These are phyloP conservation scores for Neospermospora avenae DNA, from an alignment of 2,329 filamentous ascomycete genomes.

Conservation along the genomic window DNA sequence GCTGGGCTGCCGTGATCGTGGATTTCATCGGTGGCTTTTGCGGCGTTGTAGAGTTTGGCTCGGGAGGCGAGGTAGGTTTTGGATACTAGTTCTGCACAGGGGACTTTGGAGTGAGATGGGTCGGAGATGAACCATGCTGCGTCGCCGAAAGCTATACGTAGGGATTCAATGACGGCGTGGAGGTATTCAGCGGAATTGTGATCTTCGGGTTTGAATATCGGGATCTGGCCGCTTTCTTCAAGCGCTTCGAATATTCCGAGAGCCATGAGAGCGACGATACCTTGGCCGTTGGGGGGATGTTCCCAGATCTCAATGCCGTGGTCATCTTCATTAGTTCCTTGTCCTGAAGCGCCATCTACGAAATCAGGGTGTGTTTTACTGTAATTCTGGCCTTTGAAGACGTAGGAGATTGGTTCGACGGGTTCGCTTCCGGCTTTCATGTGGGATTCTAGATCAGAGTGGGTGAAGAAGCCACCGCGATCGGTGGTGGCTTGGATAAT, in stretches of 20 bases:
- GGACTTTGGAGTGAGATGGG: conserved; percentile 68
- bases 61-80: conserved; percentile 72
- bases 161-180: conserved; percentile 81
- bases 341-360: conserved; percentile 40
- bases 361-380: conserved; percentile 43
- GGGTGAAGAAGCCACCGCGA: conserved; percentile 71
- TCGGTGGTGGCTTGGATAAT: conserved; percentile 74
- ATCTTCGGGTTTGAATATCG: conserved; percentile 63
- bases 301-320: conserved; percentile 84
- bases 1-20: conserved; percentile 77
- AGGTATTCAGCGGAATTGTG: conserved; percentile 82
- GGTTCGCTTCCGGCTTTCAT: conserved; percentile 69
- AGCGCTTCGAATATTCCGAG: conserved; percentile 87
- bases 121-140: conserved; percentile 89
- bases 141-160: conserved; percentile 88
- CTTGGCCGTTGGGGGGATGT: conserved; percentile 94
- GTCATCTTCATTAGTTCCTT: conserved; percentile 39
- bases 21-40: conserved; percentile 49
- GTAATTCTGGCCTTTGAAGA: conserved; percentile 66
- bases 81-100: conserved; percentile 66
- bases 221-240: conserved; percentile 71
- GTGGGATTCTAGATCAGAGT: conserved; percentile 80
- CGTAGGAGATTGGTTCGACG: conserved; percentile 81
- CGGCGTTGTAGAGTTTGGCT: conserved; percentile 54
- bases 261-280: conserved; percentile 91